These are phyloP conservation scores for Blakeslea trispora DNA, from an alignment of 371 early-diverging fungal genomes.

Conservation along the genomic window DNA sequence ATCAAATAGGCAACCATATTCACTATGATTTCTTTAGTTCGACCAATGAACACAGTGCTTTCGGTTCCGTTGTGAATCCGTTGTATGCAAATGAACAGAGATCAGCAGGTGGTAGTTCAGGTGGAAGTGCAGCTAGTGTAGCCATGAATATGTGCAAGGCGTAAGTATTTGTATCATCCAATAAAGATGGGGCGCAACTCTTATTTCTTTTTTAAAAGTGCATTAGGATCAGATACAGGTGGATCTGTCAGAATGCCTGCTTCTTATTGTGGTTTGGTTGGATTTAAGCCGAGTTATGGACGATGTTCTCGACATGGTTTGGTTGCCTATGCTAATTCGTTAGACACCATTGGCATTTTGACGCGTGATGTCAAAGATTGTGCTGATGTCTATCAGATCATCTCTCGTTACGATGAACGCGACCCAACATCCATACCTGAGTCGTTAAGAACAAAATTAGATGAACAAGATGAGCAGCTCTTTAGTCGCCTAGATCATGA, in stretches of 20 bases:
- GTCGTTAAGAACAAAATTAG: constrained; percentile 25
- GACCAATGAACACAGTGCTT: constrained; percentile 52
- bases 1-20: too few species aligned
- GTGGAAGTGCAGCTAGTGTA: constrained; percentile 94
- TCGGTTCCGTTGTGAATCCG: constrained; percentile 60
- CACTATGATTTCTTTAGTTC: constrained; percentile 45
- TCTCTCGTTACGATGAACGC: constrained; percentile 56
- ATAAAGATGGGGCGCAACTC: too few species aligned
- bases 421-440: constrained; percentile 63
- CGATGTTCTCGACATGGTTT: constrained; percentile 86
- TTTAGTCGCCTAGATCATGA: constrained; percentile 28
- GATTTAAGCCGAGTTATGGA: constrained; percentile 94
- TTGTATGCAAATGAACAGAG: constrained; percentile 26
- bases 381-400: constrained; percentile 56
- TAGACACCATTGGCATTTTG: constrained; percentile 89
- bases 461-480: constrained; percentile 25
- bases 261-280: constrained; percentile 90
- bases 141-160: constrained; percentile 73
- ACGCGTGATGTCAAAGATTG: constrained; percentile 61
- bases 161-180: constrained; percentile 49
- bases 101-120: constrained; percentile 91
- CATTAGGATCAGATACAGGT: constrained; percentile 93
- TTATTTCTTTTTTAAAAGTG: constrained; percentile 35
- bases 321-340: constrained; percentile 84
- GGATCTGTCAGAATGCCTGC: constrained; percentile 94